These are phyloP conservation scores for Arthrobotrys sinensis DNA, from an alignment of 2,329 filamentous ascomycete species.

Conservation along the genomic window DNA sequence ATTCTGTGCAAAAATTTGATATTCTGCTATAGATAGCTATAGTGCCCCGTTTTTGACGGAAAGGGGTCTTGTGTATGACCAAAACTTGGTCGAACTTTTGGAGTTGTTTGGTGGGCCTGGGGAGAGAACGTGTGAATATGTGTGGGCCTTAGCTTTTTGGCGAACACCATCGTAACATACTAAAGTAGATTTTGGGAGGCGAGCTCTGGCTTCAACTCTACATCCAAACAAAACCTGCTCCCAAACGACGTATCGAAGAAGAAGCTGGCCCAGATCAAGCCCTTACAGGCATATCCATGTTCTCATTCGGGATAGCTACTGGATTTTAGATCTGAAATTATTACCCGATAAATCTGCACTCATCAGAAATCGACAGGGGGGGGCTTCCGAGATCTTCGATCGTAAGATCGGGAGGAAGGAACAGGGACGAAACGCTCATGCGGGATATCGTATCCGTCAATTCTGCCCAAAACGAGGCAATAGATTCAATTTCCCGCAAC, in stretches of 20 bases:
- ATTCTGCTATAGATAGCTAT: background rate
- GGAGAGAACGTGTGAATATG: background rate
- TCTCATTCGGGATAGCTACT: conserved; percentile 21
- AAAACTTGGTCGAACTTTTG: background rate
- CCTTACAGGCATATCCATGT: conserved; percentile 17
- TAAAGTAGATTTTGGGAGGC: background rate
- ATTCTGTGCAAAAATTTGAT: background rate
- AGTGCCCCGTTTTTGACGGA: conserved; percentile 15
- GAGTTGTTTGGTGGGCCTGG: background rate
- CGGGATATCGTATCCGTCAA: conserved; percentile 52
- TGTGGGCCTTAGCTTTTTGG: conserved; percentile 12
- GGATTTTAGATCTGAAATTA: conserved; percentile 38
- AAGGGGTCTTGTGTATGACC: background rate
- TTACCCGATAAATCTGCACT: conserved; percentile 49
- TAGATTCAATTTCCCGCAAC: conserved; percentile 44
- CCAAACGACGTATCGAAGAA: conserved; percentile 1
- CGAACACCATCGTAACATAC: background rate
- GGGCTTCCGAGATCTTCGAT: conserved; percentile 58
- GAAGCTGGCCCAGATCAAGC: background rate
- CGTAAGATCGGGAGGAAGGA: conserved; percentile 59
- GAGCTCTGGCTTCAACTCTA: conserved; percentile 5
- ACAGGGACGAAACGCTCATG: conserved; percentile 58
- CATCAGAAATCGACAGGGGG: conserved; percentile 47
- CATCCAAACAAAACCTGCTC: background rate
- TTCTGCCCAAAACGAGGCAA: conserved; percentile 40